phyloP scores from a whole-genome alignment of 352 stramenopile species.

The Phytophthora megakarya region DNA sequence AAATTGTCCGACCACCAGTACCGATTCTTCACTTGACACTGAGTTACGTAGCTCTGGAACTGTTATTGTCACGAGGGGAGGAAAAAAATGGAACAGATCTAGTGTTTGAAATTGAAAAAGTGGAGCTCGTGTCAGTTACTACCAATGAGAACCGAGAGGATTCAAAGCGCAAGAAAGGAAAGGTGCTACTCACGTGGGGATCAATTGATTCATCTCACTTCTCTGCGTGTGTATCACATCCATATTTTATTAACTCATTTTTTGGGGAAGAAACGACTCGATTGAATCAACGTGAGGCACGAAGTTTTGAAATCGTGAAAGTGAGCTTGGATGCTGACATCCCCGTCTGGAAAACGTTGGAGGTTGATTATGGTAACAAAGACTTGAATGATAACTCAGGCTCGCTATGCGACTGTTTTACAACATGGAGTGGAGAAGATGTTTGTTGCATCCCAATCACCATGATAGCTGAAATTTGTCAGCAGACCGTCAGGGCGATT shows the following conservation, averaged over 20 bases:
- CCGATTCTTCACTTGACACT: constrained; percentile 61
- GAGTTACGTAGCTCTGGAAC: constrained; percentile 60
- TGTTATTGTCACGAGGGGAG: constrained; percentile 39
- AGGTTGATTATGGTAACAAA: constrained; percentile 8
- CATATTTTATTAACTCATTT: constrained; percentile 79
- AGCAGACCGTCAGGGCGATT: constrained; percentile 40
- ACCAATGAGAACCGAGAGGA: constrained; percentile 28
- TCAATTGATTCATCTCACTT: constrained; percentile 45
- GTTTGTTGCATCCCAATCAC: constrained; percentile 39
- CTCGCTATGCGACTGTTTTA: constrained; percentile 38
- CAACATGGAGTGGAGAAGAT: constrained; percentile 41
- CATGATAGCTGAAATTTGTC: constrained; percentile 37
- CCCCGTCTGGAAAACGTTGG: constrained; percentile 68
- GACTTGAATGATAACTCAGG: constrained; percentile 16
- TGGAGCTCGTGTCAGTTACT: constrained; percentile 53
- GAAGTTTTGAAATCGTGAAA: constrained; percentile 77
- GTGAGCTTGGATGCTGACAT: constrained; percentile 66
- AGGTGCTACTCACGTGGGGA: constrained; percentile 51
- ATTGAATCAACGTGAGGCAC: constrained; percentile 49
- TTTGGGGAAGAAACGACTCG: constrained; percentile 59
- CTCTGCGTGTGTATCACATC: constrained; percentile 66
- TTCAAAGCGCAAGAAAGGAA: constrained; percentile 40
- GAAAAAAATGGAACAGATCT: constrained; percentile 46
- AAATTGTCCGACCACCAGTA: constrained; percentile 58
- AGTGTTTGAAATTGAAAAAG: constrained; percentile 74